Percentiles rank a stretch among this genome's conserved stretches.
Evolutionary conservation across 352 stramenopile genomes (phyloP).

Genomic region (Phytophthora syringae): DNA sequence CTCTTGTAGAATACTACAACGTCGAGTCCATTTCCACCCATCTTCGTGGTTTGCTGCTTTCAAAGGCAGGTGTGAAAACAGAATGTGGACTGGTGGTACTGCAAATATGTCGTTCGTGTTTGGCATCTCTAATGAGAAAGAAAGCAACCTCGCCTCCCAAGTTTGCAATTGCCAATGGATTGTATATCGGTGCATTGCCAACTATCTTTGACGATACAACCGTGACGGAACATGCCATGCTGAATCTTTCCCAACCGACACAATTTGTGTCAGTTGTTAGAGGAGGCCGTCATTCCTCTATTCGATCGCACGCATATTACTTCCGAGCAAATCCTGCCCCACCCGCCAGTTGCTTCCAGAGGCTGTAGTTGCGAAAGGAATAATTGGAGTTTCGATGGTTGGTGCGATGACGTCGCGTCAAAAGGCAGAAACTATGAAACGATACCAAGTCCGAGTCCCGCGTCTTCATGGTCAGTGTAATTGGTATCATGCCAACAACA

Average conservation of each 20-base stretch:
- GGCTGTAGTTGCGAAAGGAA: conserved; percentile 6
- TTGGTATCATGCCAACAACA: conserved; percentile 7
- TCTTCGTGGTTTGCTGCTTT: not conserved
- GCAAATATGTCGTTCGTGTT: not conserved
- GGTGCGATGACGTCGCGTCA: conserved; percentile 23
- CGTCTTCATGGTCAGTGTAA: conserved; percentile 6
- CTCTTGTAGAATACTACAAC: not conserved
- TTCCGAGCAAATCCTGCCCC: conserved; percentile 20
- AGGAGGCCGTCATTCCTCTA: conserved; percentile 13
- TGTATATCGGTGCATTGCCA: conserved; percentile 2
- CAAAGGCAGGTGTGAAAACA: not conserved
- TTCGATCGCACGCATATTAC: conserved; percentile 29
- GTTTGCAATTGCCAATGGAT: conserved; percentile 4
- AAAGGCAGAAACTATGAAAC: conserved; percentile 15
- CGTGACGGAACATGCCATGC: conserved; percentile 23
- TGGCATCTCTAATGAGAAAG: not conserved
- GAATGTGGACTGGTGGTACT: not conserved
- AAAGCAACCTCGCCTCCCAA: not conserved
- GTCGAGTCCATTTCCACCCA: not conserved
- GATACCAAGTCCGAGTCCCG: conserved; percentile 14
- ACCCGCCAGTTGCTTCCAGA: not conserved
- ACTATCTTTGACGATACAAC: not conserved
- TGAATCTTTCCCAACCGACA: conserved; percentile 29
- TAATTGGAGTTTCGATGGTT: conserved; percentile 25
- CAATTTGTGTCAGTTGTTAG: conserved; percentile 28